Base-by-base conservation (phyloP, 2,329 filamentous ascomycete genomes). In the Daldinia sp. region DNA sequence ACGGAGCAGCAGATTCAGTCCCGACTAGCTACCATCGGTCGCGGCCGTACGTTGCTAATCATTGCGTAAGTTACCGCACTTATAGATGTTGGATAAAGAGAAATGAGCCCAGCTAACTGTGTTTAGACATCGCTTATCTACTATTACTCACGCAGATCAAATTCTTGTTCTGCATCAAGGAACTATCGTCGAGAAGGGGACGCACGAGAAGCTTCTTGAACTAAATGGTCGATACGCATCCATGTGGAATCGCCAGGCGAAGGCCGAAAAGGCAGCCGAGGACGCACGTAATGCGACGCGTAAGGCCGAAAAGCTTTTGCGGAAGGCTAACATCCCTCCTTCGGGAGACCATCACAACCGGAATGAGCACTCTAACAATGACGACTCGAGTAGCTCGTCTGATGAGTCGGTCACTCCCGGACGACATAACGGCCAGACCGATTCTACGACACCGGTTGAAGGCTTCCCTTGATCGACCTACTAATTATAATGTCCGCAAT, bases 1-100 rank as follows among this genome's bases (percentile, higher is more conserved):
- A 98, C 94, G 0, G 94, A 98, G 79, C 92, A 97, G 79, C 92
- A 97, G 77, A 97, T 98, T 67, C 94, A 98, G 80, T 88, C 91
- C 66, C 94, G 94, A 39, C 87, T 99, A 35, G 90, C 90, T 65
- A 93, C 88, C 13, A 88, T 98, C 53, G 93, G 93, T 15, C 86
- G 91, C 73, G 94, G 94, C 56, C 92, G 96, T 53, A 99, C 96
- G 0, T 91, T 98, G 83, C 88, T 99, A 68, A 94, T 98, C 58
- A 98, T 99, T 82, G 96, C 96, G 83, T 93, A 89, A 83, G 88
- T 86, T 50, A 55, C 39, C 10, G 37, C 41, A 1, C 13, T 37
- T 51, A 10, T 30, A 28, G 20, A 23, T 26, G 18, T 23, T 7
- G 28, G n/a, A 39, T 30, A 46, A 39, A 23, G 6, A 33, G 2